phyloP scores from a whole-genome alignment of 345 rosid species.

The Toxicodendron radicans region DNA sequence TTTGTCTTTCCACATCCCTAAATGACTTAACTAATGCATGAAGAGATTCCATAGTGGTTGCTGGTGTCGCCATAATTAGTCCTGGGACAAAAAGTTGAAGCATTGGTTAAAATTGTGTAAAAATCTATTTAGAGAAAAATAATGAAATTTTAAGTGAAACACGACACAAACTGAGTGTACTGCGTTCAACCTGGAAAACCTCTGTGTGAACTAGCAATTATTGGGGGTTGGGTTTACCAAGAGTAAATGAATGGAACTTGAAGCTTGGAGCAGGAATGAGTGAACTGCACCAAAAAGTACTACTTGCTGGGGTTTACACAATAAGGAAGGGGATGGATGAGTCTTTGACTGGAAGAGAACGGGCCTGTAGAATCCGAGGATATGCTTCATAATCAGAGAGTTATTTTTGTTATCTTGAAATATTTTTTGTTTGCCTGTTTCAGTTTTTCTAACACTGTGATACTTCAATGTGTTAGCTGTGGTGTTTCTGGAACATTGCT shows the following conservation, averaged over 20 bases:
- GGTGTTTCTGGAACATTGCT: not conserved
- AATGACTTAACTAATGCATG: not conserved
- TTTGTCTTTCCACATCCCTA: too few species aligned
- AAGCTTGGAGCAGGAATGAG: constrained; percentile 1
- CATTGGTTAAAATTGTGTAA: not conserved
- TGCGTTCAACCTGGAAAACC: not conserved
- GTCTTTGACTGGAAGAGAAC: not conserved
- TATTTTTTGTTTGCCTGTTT: not conserved
- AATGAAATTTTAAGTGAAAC: not conserved
- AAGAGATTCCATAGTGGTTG: not conserved
- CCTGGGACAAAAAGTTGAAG: not conserved
- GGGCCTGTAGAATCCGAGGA: not conserved
- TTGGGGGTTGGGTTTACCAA: not conserved
- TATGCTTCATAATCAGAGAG: not conserved
- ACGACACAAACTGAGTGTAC: not conserved
- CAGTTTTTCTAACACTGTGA: not conserved
- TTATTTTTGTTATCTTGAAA: not conserved
- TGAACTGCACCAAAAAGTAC: not conserved
- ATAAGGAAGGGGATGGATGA: not conserved
- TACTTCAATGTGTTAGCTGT: not conserved
- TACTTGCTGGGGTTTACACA: not conserved
- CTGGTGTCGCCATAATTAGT: not conserved
- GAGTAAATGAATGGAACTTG: not conserved
- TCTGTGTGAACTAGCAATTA: not conserved
- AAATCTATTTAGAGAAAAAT: not conserved